phyloP scores from a whole-genome alignment of 208 protist species.

The Leishmania guyanensis region DNA sequence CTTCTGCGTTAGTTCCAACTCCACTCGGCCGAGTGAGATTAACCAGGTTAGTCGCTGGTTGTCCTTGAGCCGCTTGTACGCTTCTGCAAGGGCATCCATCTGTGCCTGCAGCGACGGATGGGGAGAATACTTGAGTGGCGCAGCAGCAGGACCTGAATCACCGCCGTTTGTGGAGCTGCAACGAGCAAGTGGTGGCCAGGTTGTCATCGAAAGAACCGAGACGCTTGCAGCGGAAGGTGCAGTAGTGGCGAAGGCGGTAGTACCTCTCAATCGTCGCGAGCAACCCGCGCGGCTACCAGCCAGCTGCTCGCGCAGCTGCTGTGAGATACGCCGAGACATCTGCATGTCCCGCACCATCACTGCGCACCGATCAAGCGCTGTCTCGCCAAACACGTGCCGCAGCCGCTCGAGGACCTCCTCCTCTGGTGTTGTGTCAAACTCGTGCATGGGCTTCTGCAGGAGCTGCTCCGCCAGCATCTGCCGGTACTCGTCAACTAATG shows the following conservation, averaged over 20 bases:
- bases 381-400: conserved; percentile 84
- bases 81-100: conserved; percentile 57
- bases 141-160: conserved; percentile 23
- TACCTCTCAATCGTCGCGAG: neutral
- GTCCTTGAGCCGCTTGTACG: conserved; percentile 62
- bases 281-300: neutral
- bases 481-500: conserved; percentile 78
- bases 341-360: conserved; percentile 89
- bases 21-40: conserved; percentile 62
- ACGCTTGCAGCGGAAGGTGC: conserved; percentile 35
- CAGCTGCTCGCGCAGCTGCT: conserved; percentile 56
- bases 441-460: conserved; percentile 68
- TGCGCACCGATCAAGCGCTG: conserved; percentile 62
- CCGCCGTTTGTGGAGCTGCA: conserved; percentile 26
- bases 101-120: conserved; percentile 58
- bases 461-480: conserved; percentile 69
- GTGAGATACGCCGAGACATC: conserved; percentile 72
- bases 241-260: conserved; percentile 1
- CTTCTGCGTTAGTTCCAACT: conserved; percentile 58
- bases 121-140: conserved; percentile 49
- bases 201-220: conserved; percentile 71
- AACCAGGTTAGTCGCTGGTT: conserved; percentile 78
- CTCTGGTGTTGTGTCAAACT: conserved; percentile 81
- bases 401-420: conserved; percentile 88
- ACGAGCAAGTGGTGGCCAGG: conserved; percentile 55